phyloP scores from a whole-genome alignment of 768 basidiomycete species.

The Tulasnella sp. region DNA sequence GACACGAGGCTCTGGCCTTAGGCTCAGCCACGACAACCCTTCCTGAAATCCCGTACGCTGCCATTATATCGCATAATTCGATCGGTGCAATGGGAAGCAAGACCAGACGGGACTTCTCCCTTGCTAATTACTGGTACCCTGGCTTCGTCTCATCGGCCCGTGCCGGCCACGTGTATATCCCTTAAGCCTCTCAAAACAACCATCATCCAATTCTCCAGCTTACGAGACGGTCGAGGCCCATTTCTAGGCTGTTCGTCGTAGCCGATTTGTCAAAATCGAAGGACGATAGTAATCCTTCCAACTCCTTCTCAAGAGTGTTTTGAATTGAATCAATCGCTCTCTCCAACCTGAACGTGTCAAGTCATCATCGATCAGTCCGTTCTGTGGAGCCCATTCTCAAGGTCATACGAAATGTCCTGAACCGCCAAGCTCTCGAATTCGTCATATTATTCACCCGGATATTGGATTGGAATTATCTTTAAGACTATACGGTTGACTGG shows the following conservation, averaged over 20 bases:
- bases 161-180: background rate
- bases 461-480: background rate
- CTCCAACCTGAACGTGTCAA: background rate
- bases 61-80: background rate
- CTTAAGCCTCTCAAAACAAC: background rate
- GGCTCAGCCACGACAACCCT: background rate
- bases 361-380: background rate
- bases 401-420: background rate
- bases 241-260: background rate
- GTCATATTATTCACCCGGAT: background rate
- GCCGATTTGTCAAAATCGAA: background rate
- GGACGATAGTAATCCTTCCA: background rate
- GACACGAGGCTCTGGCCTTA: background rate
- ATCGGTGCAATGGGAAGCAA: constrained; percentile 1
- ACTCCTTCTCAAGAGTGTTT: background rate
- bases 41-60: background rate
- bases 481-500: background rate
- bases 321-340: background rate
- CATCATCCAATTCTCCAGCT: background rate
- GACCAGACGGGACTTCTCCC: background rate
- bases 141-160: background rate
- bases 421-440: background rate
- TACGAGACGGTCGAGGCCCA: background rate
- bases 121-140: background rate
- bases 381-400: background rate